Percentiles rank a stretch among this genome's conserved stretches.
Evolutionary conservation across 2,329 filamentous ascomycete genomes (phyloP).

Genomic region (Aspergillus sojae): DNA sequence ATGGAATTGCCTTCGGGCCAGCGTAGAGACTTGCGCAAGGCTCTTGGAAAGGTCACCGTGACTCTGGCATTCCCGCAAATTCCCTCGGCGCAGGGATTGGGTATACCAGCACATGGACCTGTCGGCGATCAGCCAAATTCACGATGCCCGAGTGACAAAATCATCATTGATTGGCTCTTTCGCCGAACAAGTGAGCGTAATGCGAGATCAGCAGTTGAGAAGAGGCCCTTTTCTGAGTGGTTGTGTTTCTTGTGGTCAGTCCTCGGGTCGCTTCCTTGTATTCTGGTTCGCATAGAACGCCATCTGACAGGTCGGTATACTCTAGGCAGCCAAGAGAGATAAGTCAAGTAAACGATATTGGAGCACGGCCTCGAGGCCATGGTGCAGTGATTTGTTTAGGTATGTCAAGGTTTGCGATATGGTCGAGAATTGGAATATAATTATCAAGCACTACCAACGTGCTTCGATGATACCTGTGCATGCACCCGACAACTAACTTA

Average conservation of each 20-base stretch:
- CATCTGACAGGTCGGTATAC: slow-evolving; percentile 10
- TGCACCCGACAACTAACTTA: not conserved
- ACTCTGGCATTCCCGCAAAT: not conserved
- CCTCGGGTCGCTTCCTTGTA: not conserved
- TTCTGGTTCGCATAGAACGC: slow-evolving; percentile 3
- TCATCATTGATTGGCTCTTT: slow-evolving; percentile 6
- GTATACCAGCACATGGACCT: slow-evolving; percentile 2
- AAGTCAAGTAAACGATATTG: not conserved
- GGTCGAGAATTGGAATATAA: not conserved
- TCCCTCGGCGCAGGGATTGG: not conserved
- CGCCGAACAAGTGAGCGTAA: slow-evolving; percentile 1
- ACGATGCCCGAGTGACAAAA: slow-evolving; percentile 2
- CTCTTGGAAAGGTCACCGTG: not conserved
- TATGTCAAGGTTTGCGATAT: not conserved
- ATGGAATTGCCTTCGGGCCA: not conserved
- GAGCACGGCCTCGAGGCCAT: not conserved
- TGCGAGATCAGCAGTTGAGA: slow-evolving; percentile 9
- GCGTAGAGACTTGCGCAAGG: not conserved
- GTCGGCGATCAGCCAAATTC: slow-evolving; percentile 3
- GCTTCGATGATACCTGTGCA: not conserved
- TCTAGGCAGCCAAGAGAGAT: not conserved
- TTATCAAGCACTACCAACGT: not conserved
- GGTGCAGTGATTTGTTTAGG: not conserved
- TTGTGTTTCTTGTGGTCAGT: slow-evolving; percentile 1
- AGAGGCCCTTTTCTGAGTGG: slow-evolving; percentile 8